Conservation (phyloP, 805 yeast genomes). For the Candida tammaniensis region DNA sequence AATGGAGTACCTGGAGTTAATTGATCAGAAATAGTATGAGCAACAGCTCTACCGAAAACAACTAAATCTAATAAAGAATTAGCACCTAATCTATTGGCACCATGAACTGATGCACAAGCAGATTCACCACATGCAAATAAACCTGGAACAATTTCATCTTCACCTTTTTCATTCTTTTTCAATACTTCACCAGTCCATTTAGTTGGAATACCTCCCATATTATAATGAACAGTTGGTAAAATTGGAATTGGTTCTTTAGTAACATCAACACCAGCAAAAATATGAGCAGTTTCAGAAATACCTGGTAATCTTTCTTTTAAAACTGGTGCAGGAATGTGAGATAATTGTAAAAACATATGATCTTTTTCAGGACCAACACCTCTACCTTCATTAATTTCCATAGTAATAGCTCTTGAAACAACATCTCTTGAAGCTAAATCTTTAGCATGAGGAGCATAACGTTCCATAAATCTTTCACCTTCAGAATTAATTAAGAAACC, state of each 20-base stretch:
- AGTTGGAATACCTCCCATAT: conserved; percentile 99
- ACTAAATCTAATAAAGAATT: conserved; percentile 95
- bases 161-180: conserved; percentile 78
- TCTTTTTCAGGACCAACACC: conserved; percentile 97
- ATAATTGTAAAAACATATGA: conserved; percentile 91
- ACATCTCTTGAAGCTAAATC: conserved; percentile 98
- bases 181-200: conserved; percentile 95
- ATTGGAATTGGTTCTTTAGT: conserved; percentile 99
- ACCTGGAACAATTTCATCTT: conserved; percentile 90
- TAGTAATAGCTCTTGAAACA: conserved; percentile 95
- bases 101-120: conserved; percentile 98
- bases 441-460: conserved; percentile 98
- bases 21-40: conserved; percentile 83
- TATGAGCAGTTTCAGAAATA: conserved; percentile 97
- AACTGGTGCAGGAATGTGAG: conserved; percentile 89
- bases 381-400: conserved; percentile 98
- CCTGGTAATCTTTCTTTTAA: conserved; percentile 97
- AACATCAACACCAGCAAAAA: conserved; percentile 98
- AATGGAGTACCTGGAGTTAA: conserved; percentile 88
- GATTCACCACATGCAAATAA: conserved; percentile 97
- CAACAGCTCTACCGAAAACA: conserved; percentile 97
- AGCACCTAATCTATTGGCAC: conserved; percentile 99
- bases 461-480: conserved; percentile 99
- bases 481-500: conserved; percentile 93
- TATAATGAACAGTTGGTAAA: conserved; percentile 96